These are phyloP conservation scores for Coffea canephora DNA, from an alignment of 257 asterid genomes.

Conservation along the genomic window DNA sequence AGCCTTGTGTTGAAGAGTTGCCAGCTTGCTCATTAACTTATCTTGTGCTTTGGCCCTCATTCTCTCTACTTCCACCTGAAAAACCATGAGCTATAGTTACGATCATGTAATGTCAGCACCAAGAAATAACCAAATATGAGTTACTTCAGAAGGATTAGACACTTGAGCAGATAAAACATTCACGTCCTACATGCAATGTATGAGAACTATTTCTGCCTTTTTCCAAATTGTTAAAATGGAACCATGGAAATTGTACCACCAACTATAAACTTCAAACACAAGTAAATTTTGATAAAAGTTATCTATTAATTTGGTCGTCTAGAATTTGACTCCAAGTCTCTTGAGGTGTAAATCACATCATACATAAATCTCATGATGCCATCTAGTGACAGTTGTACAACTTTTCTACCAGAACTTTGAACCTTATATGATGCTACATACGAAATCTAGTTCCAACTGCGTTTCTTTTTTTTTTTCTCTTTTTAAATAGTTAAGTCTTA, in stretches of 20 bases:
- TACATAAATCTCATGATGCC: not conserved
- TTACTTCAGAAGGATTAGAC: not conserved
- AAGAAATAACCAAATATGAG: too few relatives aligned
- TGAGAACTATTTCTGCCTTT: too few relatives aligned
- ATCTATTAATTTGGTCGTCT: not conserved
- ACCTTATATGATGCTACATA: not conserved
- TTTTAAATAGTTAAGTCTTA: too few relatives aligned
- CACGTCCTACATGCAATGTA: not conserved
- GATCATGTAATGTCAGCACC: not conserved
- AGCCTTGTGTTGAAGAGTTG: constrained; percentile 34
- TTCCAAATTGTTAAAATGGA: not conserved
- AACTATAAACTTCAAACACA: too few relatives aligned
- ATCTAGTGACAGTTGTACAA: not conserved
- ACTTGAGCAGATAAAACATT: not conserved
- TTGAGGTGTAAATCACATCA: not conserved
- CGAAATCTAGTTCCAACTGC: too few relatives aligned
- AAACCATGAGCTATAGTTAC: not conserved
- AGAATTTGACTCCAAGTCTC: not conserved
- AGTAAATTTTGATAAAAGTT: not conserved
- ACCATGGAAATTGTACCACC: not conserved
- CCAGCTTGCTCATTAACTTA: constrained; percentile 35
- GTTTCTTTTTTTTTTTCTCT: too few relatives aligned
- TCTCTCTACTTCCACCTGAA: constrained; percentile 39
- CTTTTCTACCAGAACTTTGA: not conserved
- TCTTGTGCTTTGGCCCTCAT: constrained; percentile 35